phyloP scores from a whole-genome alignment of 306 rosid species.

The Rubus idaeus region DNA sequence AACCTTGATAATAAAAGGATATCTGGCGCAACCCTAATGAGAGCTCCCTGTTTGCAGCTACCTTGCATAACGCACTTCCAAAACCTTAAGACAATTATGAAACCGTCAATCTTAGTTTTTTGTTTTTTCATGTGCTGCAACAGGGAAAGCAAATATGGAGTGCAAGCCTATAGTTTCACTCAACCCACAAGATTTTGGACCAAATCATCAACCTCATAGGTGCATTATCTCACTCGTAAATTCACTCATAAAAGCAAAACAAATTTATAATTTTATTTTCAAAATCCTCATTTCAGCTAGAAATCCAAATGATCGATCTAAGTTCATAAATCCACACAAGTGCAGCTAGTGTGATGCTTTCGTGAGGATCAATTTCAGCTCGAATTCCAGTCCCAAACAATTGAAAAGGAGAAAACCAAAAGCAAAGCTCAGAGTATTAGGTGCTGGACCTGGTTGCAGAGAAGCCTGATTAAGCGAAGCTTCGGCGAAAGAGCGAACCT shows the following conservation, averaged over 20 bases:
- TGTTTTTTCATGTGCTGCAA: no score
- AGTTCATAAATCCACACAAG: background rate
- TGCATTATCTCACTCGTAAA: background rate
- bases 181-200: background rate
- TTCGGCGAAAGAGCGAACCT: constrained; percentile 85
- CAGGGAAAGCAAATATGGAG: background rate
- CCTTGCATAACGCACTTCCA: constrained; percentile 85
- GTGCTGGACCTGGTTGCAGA: constrained; percentile 69
- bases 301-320: background rate
- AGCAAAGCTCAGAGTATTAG: background rate
- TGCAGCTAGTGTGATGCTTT: background rate
- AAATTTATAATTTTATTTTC: background rate
- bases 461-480: constrained; percentile 92
- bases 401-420: background rate
- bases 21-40: constrained; percentile 83
- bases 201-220: constrained; percentile 8
- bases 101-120: constrained; percentile 16
- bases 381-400: background rate
- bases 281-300: background rate
- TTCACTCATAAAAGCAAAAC: background rate
- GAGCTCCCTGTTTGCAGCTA: constrained; percentile 76
- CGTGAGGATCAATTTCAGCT: background rate
- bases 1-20: constrained; percentile 56
- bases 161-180: background rate
- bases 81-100: constrained; percentile 61